Conservation (phyloP, 768 basidiomycete genomes). For the Tricholoma furcatifolium region DNA sequence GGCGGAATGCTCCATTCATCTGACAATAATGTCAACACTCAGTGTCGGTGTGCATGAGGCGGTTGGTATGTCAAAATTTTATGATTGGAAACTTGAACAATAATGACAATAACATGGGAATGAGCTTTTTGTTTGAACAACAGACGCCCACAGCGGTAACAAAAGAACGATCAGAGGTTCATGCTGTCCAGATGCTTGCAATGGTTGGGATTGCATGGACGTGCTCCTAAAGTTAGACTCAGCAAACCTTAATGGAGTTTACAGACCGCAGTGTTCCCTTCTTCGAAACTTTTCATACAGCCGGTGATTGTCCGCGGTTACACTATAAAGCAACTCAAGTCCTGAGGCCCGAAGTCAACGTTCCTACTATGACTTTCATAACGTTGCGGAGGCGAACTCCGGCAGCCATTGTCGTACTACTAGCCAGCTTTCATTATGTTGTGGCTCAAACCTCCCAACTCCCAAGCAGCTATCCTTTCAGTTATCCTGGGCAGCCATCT, state of each 20-base stretch:
- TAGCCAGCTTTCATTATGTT: conserved; percentile 22
- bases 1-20: too few species aligned
- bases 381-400: conserved; percentile 22
- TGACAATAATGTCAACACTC: too few species aligned
- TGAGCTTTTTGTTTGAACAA: not conserved
- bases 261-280: not conserved
- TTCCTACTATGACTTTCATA: conserved; percentile 18
- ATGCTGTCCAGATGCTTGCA: not conserved
- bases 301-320: not conserved
- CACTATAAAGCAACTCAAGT: too few species aligned
- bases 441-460: conserved; percentile 19
- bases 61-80: too few species aligned
- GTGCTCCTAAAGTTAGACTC: conserved; percentile 3
- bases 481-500: conserved; percentile 44
- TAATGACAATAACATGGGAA: conserved; percentile 12
- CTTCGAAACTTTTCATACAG: conserved; percentile 4
- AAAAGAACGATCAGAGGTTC: not conserved
- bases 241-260: conserved; percentile 6
- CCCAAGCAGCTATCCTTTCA: conserved; percentile 47
- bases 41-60: too few species aligned
- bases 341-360: not conserved
- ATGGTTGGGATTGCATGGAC: not conserved
- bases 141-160: not conserved
- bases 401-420: conserved; percentile 20
- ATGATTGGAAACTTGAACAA: not conserved